Evolutionary conservation across 225 moss, liverwort and hornwort genomes (phyloP), one percentile per base, ranked within the genome.

Genomic region (Climacium dendroides): DNA sequence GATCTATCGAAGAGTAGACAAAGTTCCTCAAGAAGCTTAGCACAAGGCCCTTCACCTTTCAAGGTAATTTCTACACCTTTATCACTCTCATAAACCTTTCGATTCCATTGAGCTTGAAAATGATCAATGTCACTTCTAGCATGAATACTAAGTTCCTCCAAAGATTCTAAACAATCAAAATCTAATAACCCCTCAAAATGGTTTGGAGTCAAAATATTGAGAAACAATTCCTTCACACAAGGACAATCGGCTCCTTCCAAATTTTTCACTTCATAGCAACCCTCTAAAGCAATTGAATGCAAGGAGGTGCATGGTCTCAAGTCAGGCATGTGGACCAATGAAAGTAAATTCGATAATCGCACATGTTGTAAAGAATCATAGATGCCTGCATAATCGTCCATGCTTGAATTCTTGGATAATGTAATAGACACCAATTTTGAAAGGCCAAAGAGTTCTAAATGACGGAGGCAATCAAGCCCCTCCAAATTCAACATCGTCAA

Each of bases 111-210:
- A 12, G 4, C 37, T 20, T 1, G 0, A 67, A 37, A 67, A 67
- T 4, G 0, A 20, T n/a, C 66, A 37, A 22, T 6, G 23, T 39
- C 23, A 39, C 37, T 37, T 3, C 0, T 0, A 24, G 13, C 13
- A 4, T 7, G 0, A 4, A 69, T 39, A 1, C 0, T 0, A 39
- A 69, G 24, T 0, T 4, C 1, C 39, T 39, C 15, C 10, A 77
- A 54, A 53, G 54, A 54, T 24, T 24, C 14, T 35, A 77, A n/a
- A 55, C 13, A n/a, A 34, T 37, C 5, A 2, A 77, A 54, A 77
- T 24, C 23, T 22, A n/a, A 0, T 15, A 54, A 5, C 5, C 25
- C 24, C 14, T 55, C 24, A 69, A 69, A 69, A 13, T 13, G 13
- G 7, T 39, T 4, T 13, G 13, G 22, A n/a, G 3, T 12, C 13